Evolutionary conservation across 148 eudicot species (phyloP), one percentile per base, ranked within the genome.

Genomic region (Cornus kousa): DNA sequence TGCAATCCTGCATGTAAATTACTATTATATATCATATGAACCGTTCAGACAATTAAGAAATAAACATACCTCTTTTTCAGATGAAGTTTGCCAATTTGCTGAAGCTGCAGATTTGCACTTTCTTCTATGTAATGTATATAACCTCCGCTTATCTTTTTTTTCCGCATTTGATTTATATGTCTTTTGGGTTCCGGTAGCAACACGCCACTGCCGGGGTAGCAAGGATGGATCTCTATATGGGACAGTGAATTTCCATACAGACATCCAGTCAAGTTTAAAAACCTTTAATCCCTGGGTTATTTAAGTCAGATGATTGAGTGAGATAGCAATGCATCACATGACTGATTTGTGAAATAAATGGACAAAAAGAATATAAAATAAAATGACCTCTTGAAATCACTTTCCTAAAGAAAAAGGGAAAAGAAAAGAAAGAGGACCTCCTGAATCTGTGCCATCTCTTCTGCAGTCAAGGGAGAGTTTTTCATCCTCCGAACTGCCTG

Each of bases 161-260:
- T 70, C 81, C 33, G 88, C 87, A 84, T 86, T 88, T 65, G 71
- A 62, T 86, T 88, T 96, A 80, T 96, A 96, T 73, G 98, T 94
- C 82, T 90, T 96, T 81, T 96, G 98, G 31, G 91, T 92, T 78
- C 99, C 99, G 80, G 74, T 77, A 74, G 99, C 99, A 82, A 82
- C 85, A 75, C 99, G 99, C 97, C 97, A 96, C 87, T 94, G 99
- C 55, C 99, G 89, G 37, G 94, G 92, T 85, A 96, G 89, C 78
- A 93, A 77, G 77, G 94, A 86, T 77, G 98, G 98, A 86, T 96
- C 98, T 71, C 99, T 90, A 87, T 96, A 84, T 23, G 99, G 99
- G 72, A 91, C 93, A 76, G 94, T 77, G 83, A 80, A 88, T 84
- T 88, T 94, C 94, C 98, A 96, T 77, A 96, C 79, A 32, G 95